Evolutionary conservation across 768 basidiomycete genomes (phyloP).

Genomic region (Terana coerulea): DNA sequence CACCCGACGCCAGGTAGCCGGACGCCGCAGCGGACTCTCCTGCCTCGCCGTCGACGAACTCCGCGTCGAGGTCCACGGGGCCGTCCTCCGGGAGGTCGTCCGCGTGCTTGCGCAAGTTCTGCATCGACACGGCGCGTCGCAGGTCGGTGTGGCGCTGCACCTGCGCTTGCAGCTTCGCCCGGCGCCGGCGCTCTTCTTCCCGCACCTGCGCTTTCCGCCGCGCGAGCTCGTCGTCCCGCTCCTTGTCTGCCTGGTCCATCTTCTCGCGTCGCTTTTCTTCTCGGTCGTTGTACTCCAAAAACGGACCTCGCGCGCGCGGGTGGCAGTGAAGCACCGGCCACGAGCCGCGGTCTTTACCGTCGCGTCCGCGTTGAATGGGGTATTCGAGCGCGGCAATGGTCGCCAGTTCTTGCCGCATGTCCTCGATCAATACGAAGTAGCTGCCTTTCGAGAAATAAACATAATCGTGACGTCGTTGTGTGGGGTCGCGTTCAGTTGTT

Average conservation of each 20-base stretch:
- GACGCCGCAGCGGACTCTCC: constrained; percentile 63
- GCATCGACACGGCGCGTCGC: constrained; percentile 72
- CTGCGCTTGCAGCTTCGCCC: constrained; percentile 32
- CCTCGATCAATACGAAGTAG: constrained; percentile 89
- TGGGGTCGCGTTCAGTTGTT: constrained; percentile 85
- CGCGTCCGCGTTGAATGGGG: constrained; percentile 46
- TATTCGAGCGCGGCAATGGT: constrained; percentile 88
- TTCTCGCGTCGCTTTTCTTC: constrained; percentile 69
- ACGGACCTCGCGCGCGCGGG: constrained; percentile 68
- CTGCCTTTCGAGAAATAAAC: constrained; percentile 76
- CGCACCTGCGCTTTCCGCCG: constrained; percentile 36
- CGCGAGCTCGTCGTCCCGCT: constrained; percentile 39
- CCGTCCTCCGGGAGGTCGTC: constrained; percentile 38
- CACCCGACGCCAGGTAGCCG: constrained; percentile 61
- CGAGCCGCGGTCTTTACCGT: constrained; percentile 48
- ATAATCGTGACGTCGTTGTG: constrained; percentile 82
- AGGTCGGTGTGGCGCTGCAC: constrained; percentile 50
- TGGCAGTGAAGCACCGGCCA: constrained; percentile 89
- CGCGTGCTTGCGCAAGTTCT: constrained; percentile 57
- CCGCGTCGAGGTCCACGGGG: constrained; percentile 39
- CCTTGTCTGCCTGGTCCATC: constrained; percentile 29
- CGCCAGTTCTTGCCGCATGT: constrained; percentile 76
- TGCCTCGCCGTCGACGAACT: constrained; percentile 29
- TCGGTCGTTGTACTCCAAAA: constrained; percentile 69
- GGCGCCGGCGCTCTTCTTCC: constrained; percentile 27